phyloP scores from a whole-genome alignment of 2,329 filamentous ascomycete genomes.

The Cadophora luteo-olivacea region DNA sequence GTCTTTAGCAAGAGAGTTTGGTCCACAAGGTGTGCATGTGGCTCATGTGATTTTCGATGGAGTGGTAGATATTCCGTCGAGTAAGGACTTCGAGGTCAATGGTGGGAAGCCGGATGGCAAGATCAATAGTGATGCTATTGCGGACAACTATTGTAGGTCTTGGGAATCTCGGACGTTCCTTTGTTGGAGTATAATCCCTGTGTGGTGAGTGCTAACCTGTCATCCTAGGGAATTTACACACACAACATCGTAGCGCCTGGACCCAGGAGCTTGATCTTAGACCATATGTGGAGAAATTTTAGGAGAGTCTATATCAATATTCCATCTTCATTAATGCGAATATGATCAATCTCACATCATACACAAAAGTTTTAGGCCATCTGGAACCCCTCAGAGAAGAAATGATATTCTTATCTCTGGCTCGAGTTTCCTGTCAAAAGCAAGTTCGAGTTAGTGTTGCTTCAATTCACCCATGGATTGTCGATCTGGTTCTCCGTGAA shows the following conservation, averaged over 20 bases:
- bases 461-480: too few species aligned
- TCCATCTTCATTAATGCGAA: too few species aligned
- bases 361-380: too few species aligned
- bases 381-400: too few species aligned
- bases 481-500: too few species aligned
- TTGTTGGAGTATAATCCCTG: too few species aligned
- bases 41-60: conserved; percentile 82
- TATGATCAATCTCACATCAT: too few species aligned
- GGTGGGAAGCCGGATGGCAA: conserved; percentile 59
- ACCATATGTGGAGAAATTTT: conserved; percentile 78
- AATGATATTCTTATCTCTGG: too few species aligned
- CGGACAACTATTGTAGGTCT: conserved; percentile 46
- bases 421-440: too few species aligned
- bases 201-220: conserved; percentile 71
- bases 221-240: conserved; percentile 82
- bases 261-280: conserved; percentile 81
- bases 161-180: neutral
- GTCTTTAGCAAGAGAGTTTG: conserved; percentile 81
- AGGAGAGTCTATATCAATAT: too few species aligned
- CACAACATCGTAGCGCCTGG: conserved; percentile 77
- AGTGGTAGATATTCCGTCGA: conserved; percentile 77
- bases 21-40: conserved; percentile 81
- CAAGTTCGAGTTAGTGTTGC: too few species aligned
- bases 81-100: conserved; percentile 56
- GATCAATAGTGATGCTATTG: conserved; percentile 73